A percentile compares a stretch with the other conserved stretches of the same genome.
Evolutionary conservation across 257 asterid species (phyloP).

Genomic region (Nyctanthes arbortristis): DNA sequence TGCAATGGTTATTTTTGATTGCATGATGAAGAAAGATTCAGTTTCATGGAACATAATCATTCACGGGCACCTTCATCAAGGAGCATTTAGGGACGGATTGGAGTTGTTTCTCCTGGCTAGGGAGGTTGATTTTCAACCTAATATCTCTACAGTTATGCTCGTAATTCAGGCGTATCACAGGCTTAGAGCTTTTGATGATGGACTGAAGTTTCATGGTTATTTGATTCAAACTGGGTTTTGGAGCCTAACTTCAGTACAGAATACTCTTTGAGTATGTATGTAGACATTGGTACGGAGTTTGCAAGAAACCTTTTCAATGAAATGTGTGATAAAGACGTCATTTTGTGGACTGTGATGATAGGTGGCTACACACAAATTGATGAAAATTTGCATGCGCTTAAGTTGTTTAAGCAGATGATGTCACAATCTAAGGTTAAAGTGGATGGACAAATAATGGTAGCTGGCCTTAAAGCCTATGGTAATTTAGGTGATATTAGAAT

Average conservation of each 20-base stretch:
- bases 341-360: conserved; percentile 82
- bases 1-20: conserved; percentile 45
- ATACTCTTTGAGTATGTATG: conserved; percentile 65
- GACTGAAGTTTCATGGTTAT: conserved; percentile 54
- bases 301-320: conserved; percentile 71
- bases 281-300: conserved; percentile 50
- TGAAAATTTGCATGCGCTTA: conserved; percentile 41
- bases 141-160: conserved; percentile 73
- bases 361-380: conserved; percentile 48
- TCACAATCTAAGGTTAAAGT: conserved; percentile 39
- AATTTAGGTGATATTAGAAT: conserved; percentile 42
- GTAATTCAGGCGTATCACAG: conserved; percentile 58
- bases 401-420: conserved; percentile 56
- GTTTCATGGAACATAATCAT: conserved; percentile 88
- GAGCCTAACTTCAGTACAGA: conserved; percentile 60
- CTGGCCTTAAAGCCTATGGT: conserved; percentile 69
- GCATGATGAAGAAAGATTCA: conserved; percentile 55
- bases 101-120: conserved; percentile 54
- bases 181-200: conserved; percentile 42
- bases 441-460: conserved; percentile 73
- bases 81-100: conserved; percentile 46
- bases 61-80: conserved; percentile 53
- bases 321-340: conserved; percentile 66
- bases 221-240: conserved; percentile 54
- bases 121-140: conserved; percentile 61